Evolutionary conservation across 345 rosid genomes (phyloP), one percentile per base, ranked within the genome.

Genomic region (Cardiospermum halicacabum): DNA sequence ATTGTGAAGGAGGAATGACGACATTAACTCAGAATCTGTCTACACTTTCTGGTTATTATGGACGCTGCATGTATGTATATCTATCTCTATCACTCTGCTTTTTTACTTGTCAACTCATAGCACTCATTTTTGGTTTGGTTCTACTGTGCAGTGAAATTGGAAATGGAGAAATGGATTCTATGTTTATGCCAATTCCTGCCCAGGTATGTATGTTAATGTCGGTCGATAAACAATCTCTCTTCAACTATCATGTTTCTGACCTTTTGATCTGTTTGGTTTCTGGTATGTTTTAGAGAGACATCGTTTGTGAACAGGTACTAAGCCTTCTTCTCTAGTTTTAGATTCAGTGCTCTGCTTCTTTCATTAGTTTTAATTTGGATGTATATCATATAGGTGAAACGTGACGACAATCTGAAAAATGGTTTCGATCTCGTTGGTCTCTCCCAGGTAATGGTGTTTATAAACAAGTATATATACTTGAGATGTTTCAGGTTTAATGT

Each of bases 381-480:
- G 34, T 60, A 47, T 40, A 45, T 54, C 60, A 19, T 62, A 25
- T 68, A 85, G 91, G 89, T 93, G 79, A 88, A 85, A 73, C 48
- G 77, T 70, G 86, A 88, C 89, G 61, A 84, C 77, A 91, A 82
- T 74, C 73, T 93, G 73, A 82, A 83, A 28, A 66, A 80, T 57
- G 98, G 98, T 45, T 88, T 82, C 80, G 85, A 81, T 77, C 78
- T 92, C 19, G 97, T 92, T 77, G 98, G 93, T 56, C 89, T 85
- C 65, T 92, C 97, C 53, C 98, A 89, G 93, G 98, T 85, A 60
- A 68, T 48, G 63, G 67, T 47, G n/a, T 13, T 40, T 56, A 16
- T n/a, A n/a, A n/a, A n/a, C n/a, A n/a, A n/a, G n/a, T n/a, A n/a
- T n/a, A n/a, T n/a, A n/a, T n/a, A n/a, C n/a, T n/a, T n/a, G n/a